These are phyloP conservation scores for Ascoidea asiatica DNA, from an alignment of 805 yeast species.

Conservation along the genomic window DNA sequence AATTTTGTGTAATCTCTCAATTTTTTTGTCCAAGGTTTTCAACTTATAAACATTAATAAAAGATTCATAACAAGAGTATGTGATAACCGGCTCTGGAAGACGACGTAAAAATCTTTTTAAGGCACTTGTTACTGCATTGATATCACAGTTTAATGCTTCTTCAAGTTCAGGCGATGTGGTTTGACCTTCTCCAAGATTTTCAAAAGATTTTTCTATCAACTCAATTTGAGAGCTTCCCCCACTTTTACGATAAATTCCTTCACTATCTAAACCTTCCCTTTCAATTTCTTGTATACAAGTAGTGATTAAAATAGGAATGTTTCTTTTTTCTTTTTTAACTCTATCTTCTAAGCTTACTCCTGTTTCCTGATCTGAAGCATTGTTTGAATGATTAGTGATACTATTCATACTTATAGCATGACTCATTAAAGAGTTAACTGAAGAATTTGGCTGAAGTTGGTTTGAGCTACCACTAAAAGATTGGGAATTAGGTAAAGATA, in stretches of 20 bases:
- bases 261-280: conserved; percentile 55
- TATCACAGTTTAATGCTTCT: conserved; percentile 41
- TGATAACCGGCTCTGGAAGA: conserved; percentile 75
- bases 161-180: conserved; percentile 22
- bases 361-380: conserved; percentile 13
- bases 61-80: conserved; percentile 52
- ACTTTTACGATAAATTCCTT: conserved; percentile 84
- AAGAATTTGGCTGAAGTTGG: conserved; percentile 1
- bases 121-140: conserved; percentile 77
- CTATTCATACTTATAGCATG: conserved; percentile 9
- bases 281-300: conserved; percentile 72
- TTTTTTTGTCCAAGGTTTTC: conserved; percentile 18
- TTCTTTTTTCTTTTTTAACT: conserved; percentile 43
- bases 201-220: conserved; percentile 19
- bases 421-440: conserved; percentile 11
- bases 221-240: conserved; percentile 64
- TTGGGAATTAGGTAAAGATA: conserved; percentile 2
- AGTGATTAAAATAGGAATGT: conserved; percentile 59
- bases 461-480: conserved; percentile 7
- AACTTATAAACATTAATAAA: conserved; percentile 39
- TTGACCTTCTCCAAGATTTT: conserved; percentile 13
- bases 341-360: conserved; percentile 50
- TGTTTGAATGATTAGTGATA: background rate
- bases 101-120: conserved; percentile 77
- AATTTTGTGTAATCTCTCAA: conserved; percentile 31